Conservation (phyloP, 2,329 filamentous ascomycete species). For the Epichloe hybrida region DNA sequence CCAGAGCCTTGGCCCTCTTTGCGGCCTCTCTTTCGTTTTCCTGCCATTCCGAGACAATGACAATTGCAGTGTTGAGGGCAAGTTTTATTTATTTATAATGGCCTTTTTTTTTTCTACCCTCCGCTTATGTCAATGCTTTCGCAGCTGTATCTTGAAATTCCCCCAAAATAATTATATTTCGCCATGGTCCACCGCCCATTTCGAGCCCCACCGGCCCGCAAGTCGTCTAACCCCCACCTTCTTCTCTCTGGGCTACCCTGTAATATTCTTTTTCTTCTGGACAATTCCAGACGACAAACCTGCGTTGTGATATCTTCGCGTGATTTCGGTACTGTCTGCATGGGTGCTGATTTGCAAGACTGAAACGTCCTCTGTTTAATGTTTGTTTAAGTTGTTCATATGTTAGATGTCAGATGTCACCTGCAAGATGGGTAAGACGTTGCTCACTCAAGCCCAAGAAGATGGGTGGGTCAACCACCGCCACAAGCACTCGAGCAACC, state of each 20-base stretch:
- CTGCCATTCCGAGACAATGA: slow-evolving; percentile 14
- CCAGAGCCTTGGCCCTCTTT: slow-evolving; percentile 17
- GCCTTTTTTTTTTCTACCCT: neutral
- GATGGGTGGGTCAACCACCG: too few relatives aligned
- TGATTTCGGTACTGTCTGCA: too few relatives aligned
- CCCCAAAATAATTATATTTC: slow-evolving; percentile 1
- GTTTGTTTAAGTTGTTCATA: too few relatives aligned
- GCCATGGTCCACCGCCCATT: slow-evolving; percentile 2
- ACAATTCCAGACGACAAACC: too few relatives aligned
- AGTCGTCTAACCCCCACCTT: neutral
- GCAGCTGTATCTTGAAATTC: neutral
- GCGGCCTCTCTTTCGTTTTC: slow-evolving; percentile 22
- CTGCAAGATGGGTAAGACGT: too few relatives aligned
- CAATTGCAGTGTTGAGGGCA: neutral
- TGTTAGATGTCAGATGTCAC: too few relatives aligned
- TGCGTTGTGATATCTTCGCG: too few relatives aligned
- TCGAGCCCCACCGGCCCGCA: neutral
- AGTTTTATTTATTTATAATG: neutral
- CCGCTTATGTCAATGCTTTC: neutral
- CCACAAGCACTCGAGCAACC: too few relatives aligned
- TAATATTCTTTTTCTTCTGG: too few relatives aligned
- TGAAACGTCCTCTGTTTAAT: too few relatives aligned
- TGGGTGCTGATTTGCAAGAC: too few relatives aligned
- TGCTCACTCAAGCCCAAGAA: too few relatives aligned
- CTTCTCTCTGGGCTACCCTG: neutral